Conservation (phyloP, 352 stramenopile genomes). For the Globisporangium cystogenes region DNA sequence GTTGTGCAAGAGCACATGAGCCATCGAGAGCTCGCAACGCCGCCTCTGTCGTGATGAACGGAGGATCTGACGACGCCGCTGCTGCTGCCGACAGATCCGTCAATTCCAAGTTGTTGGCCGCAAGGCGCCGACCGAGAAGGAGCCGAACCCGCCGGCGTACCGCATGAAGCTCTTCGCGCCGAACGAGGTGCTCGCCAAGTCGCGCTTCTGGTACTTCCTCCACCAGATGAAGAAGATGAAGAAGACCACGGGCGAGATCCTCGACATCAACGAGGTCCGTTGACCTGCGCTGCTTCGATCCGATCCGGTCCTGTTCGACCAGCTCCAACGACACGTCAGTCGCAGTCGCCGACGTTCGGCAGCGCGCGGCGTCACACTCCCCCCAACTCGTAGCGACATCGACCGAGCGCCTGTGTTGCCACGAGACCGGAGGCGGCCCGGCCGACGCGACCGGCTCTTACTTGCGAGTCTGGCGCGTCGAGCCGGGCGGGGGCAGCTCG, state of each 20-base stretch:
- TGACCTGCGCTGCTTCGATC: not conserved
- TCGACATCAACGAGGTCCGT: constrained; percentile 97
- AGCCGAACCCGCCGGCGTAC: constrained; percentile 98
- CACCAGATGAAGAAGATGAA: constrained; percentile 99
- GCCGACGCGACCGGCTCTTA: not conserved
- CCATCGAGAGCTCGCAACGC: no score
- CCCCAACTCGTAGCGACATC: constrained; percentile 41
- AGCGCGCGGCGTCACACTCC: not conserved
- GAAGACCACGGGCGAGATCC: constrained; percentile 99
- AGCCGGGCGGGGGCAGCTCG: not conserved
- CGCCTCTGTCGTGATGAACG: no score
- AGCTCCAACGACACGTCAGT: not conserved
- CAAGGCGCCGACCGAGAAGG: constrained; percentile 96
- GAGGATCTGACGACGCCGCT: not conserved
- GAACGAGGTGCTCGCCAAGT: constrained; percentile 97
- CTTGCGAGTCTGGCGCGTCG: not conserved
- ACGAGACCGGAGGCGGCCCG: constrained; percentile 53
- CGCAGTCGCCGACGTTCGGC: not conserved
- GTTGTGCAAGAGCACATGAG: not conserved
- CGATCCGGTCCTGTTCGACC: not conserved
- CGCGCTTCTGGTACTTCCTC: constrained; percentile 99
- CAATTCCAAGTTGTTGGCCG: constrained; percentile 99
- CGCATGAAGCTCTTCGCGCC: constrained; percentile 98
- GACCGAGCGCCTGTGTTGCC: constrained; percentile 76
- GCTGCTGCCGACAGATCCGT: constrained; percentile 77